Conservation (phyloP, 2,329 filamentous ascomycete genomes). For the Diaporthe citriasiana region DNA sequence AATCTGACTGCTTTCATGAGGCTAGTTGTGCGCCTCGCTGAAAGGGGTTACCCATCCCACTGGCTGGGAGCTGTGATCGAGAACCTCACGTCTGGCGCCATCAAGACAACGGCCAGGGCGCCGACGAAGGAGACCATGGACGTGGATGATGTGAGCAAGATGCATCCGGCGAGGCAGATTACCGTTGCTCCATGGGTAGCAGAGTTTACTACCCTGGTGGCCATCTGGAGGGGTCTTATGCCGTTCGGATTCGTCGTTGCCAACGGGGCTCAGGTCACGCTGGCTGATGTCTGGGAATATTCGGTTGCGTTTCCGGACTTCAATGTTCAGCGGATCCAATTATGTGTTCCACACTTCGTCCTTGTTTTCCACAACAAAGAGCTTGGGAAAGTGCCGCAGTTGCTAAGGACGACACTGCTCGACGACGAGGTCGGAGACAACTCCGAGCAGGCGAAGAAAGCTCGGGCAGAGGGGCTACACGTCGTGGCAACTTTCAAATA, state of each 20-base stretch:
- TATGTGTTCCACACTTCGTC: not conserved
- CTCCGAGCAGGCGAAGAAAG: not conserved
- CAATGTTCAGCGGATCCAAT: not conserved
- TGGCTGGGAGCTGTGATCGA: not conserved
- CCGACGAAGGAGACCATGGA: not conserved
- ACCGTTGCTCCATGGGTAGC: not conserved
- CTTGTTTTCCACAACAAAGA: slow-evolving; percentile 13
- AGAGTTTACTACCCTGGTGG: not conserved
- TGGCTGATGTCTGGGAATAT: not conserved
- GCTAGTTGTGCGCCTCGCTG: not conserved
- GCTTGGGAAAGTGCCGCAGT: not conserved
- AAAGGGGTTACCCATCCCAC: slow-evolving; percentile 4
- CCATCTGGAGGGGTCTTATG: slow-evolving; percentile 2
- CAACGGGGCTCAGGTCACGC: not conserved
- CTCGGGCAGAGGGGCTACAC: slow-evolving; percentile 29
- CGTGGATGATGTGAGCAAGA: not conserved
- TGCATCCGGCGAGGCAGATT: not conserved
- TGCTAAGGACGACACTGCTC: not conserved
- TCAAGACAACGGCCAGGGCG: not conserved
- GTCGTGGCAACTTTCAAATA: slow-evolving; percentile 40
- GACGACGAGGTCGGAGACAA: not conserved
- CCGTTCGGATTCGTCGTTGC: slow-evolving; percentile 15
- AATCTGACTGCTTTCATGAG: slow-evolving; percentile 46
- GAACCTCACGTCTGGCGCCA: not conserved
- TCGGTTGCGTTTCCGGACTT: slow-evolving; percentile 2